Base-by-base conservation (phyloP, 768 basidiomycete genomes). In the Infundibulicybe gibba region DNA sequence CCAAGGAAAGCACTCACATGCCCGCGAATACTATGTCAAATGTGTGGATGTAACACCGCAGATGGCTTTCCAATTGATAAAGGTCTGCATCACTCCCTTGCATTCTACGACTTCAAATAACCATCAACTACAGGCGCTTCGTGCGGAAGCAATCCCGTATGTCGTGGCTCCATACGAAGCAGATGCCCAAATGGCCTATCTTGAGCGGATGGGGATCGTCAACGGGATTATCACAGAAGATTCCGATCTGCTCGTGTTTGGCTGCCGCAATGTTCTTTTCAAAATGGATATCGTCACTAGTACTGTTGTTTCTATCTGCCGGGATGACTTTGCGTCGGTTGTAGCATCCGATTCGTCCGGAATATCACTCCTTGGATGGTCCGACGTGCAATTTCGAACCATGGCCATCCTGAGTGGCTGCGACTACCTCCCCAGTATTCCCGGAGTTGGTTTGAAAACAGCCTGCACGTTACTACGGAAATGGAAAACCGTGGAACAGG, bases 81-180 rank as follows among this genome's bases (percentile, higher is more conserved):
- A 99, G 80, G 95, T 88, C 52, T 39, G 67, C 52, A 44, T 4
- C 35, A 40, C n/a, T 41, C 20, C 31, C 21, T 35, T 40, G 34
- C 5, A 50, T 14, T 16, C 19, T 25, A 13, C 34, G n/a, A 14
- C 15, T 32, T 46, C 25, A 46, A 32, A 34, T 11, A 34, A 30
- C 13, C 13, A 32, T 43, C 43, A 51, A n/a, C n/a, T n/a, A n/a
- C n/a, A n/a, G 94, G 94, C 90, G 10, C 73, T 99, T 30, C 78
- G 78, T 40, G 89, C 87, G 10, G 94, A 97, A 59, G 67, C 70
- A 14, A 79, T 98, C 6, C 62, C 77, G 16, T 97, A 95, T 60
- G 72, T 98, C 33, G 97, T 98, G 14, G 95, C 97, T 3, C 97
- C 97, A 0, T 99, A 98, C 64, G 97, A 99, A 72, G 97, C 97